These are phyloP conservation scores for Colletotrichum falcatum DNA, from an alignment of 2,329 filamentous ascomycete species.

Conservation along the genomic window DNA sequence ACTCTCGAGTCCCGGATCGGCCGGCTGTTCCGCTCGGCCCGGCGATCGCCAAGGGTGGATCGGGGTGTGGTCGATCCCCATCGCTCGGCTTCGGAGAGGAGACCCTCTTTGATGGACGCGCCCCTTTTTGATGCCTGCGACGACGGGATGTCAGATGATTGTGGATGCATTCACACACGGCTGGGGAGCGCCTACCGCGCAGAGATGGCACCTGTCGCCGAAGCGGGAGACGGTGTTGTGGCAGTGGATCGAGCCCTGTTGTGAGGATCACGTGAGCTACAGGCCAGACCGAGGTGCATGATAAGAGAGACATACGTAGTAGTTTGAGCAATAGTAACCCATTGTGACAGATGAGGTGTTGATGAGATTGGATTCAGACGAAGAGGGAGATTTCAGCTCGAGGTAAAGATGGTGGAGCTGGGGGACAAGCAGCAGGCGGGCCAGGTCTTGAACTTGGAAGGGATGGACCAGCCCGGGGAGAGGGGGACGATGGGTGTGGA, in stretches of 20 bases:
- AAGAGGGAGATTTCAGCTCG: slow-evolving; percentile 7
- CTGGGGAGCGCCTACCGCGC: slow-evolving; percentile 43
- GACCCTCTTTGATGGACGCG: slow-evolving; percentile 38
- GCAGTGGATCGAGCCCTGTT: slow-evolving; percentile 49
- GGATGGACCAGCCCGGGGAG: slow-evolving; percentile 32
- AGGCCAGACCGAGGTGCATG: neutral
- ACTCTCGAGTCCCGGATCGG: slow-evolving; percentile 34
- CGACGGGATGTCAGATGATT: neutral
- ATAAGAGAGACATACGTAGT: slow-evolving; percentile 45
- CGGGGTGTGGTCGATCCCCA: slow-evolving; percentile 36
- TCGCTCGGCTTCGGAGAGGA: slow-evolving; percentile 38
- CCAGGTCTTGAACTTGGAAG: slow-evolving; percentile 14
- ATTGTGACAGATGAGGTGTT: slow-evolving; percentile 40
- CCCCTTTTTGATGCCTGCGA: slow-evolving; percentile 39
- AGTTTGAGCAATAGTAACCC: slow-evolving; percentile 51
- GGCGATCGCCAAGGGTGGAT: slow-evolving; percentile 35
- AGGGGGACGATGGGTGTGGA: neutral
- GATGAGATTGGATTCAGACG: neutral
- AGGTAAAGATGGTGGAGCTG: neutral
- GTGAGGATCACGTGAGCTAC: slow-evolving; percentile 16
- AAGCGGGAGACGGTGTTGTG: slow-evolving; percentile 48
- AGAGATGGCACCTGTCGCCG: slow-evolving; percentile 48
- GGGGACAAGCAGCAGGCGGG: neutral
- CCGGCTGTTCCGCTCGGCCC: slow-evolving; percentile 34
- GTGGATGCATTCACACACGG: neutral